phyloP scores from a whole-genome alignment of 805 yeast genomes.

The Saturnispora mendoncae region DNA sequence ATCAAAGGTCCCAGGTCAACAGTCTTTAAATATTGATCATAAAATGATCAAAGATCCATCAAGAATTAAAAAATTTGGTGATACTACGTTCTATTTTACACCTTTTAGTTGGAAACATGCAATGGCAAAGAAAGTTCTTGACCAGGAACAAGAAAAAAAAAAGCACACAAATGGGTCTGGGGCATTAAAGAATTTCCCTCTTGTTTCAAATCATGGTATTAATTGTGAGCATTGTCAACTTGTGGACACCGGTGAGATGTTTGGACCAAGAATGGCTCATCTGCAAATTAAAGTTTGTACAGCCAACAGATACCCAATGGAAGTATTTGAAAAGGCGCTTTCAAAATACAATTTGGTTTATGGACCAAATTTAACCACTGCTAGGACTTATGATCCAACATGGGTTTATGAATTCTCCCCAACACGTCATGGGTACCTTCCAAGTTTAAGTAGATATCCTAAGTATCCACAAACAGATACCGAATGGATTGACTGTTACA shows the following conservation, averaged over 20 bases:
- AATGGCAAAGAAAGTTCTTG: neutral
- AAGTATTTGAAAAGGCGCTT: conserved; percentile 1
- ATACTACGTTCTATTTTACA: neutral
- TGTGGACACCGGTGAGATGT: neutral
- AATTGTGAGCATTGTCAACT: conserved; percentile 1
- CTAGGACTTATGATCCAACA: conserved; percentile 1
- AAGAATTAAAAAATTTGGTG: neutral
- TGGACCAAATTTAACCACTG: conserved; percentile 8
- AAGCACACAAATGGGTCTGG: conserved; percentile 1
- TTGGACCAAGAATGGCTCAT: neutral
- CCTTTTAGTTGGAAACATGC: neutral
- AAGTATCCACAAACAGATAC: conserved; percentile 1
- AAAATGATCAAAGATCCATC: neutral
- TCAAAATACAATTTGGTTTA: conserved; percentile 11
- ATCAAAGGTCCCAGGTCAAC: no score
- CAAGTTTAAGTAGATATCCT: conserved; percentile 11
- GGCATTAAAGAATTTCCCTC: neutral
- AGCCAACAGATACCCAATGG: neutral
- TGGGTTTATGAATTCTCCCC: conserved; percentile 9
- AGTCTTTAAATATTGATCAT: no score
- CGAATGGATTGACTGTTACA: conserved; percentile 9
- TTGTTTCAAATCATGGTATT: neutral
- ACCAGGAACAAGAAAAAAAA: neutral
- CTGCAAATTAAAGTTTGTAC: neutral
- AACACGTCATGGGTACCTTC: conserved; percentile 9